These are phyloP conservation scores for Syncephalastrum sp. DNA, from an alignment of 371 early-diverging fungal genomes.

Conservation along the genomic window DNA sequence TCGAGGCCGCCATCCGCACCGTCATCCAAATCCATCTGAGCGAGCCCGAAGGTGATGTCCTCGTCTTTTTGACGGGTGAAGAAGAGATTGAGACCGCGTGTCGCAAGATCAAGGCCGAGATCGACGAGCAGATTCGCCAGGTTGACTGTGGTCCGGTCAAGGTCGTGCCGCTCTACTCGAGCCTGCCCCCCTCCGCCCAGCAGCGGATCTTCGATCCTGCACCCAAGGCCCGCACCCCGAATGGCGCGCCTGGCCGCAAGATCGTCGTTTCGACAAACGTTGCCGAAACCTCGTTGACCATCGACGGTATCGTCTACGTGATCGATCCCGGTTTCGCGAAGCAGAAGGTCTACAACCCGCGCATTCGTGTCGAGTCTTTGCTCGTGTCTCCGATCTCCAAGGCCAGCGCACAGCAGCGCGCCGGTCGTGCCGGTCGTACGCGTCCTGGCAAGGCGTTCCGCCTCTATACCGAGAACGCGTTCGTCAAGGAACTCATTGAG, in stretches of 20 bases:
- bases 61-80: slow-evolving; percentile 92
- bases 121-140: slow-evolving; percentile 58
- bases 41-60: slow-evolving; percentile 87
- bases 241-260: slow-evolving; percentile 88
- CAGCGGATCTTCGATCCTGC: slow-evolving; percentile 89
- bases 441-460: slow-evolving; percentile 94
- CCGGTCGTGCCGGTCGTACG: slow-evolving; percentile 92
- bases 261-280: slow-evolving; percentile 97
- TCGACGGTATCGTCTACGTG: slow-evolving; percentile 98
- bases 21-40: slow-evolving; percentile 82
- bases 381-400: slow-evolving; percentile 76
- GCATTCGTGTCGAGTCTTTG: slow-evolving; percentile 83
- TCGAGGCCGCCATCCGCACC: slow-evolving; percentile 84
- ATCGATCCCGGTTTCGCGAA: slow-evolving; percentile 98
- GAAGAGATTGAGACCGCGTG: slow-evolving; percentile 93
- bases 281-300: slow-evolving; percentile 98
- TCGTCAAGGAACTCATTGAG: slow-evolving; percentile 76
- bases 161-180: slow-evolving; percentile 91
- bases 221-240: slow-evolving; percentile 72
- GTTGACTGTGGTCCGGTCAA: slow-evolving; percentile 68
- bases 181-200: slow-evolving; percentile 89
- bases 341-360: slow-evolving; percentile 96
- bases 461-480: slow-evolving; percentile 89
- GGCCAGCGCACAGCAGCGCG: slow-evolving; percentile 83
- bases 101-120: slow-evolving; percentile 66